Evolutionary conservation across 495 filamentous ascomycete species (phyloP).

Genomic region (Lophiostoma macrostomum): DNA sequence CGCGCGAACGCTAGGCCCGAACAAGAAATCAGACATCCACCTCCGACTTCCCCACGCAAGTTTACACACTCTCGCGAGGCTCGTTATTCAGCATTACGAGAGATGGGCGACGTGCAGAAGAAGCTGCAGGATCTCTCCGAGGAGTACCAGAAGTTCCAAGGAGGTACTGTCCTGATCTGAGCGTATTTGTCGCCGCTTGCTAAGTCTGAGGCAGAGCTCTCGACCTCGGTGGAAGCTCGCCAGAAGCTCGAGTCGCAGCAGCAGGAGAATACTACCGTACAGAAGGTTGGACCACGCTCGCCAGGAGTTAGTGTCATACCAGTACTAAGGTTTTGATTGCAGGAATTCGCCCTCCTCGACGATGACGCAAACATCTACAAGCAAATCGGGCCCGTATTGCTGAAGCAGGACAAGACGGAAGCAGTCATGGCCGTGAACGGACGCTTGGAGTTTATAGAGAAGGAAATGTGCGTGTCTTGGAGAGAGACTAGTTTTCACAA

Average conservation of each 20-base stretch:
- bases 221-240: conserved; percentile 68
- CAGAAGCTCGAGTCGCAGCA: conserved; percentile 93
- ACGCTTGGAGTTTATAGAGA: conserved; percentile 84
- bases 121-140: conserved; percentile 78
- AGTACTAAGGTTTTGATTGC: not conserved
- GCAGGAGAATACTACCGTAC: conserved; percentile 85
- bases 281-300: conserved; percentile 54
- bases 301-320: not conserved
- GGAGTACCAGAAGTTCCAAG: conserved; percentile 81
- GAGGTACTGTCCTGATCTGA: conserved; percentile 51
- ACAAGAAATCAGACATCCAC: conserved; percentile 13
- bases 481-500: conserved; percentile 12
- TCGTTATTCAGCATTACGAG: conserved; percentile 30
- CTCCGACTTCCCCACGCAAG: conserved; percentile 6
- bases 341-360: conserved; percentile 79
- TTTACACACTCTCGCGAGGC: conserved; percentile 5
- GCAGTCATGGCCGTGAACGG: conserved; percentile 86
- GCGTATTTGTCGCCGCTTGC: conserved; percentile 5
- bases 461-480: conserved; percentile 72
- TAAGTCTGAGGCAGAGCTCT: conserved; percentile 61
- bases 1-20: conserved; percentile 21
- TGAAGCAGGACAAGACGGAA: conserved; percentile 90
- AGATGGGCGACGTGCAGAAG: conserved; percentile 57
- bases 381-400: conserved; percentile 82
- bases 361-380: conserved; percentile 91